phyloP scores from a whole-genome alignment of 108 stramenopile species.

The Skeletonema grethae region DNA sequence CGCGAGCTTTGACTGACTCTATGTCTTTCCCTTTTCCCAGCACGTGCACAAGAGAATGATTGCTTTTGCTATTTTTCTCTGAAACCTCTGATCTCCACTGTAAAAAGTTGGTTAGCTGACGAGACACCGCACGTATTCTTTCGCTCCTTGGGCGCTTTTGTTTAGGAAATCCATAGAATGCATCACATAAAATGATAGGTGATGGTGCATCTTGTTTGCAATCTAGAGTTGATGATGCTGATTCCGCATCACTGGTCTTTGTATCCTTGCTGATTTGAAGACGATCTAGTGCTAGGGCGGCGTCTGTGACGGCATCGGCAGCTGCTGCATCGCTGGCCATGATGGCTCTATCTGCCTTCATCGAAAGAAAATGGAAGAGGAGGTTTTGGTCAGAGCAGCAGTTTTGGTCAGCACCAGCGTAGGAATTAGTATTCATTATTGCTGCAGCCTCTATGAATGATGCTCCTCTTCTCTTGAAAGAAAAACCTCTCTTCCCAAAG shows the following conservation, averaged over 20 bases:
- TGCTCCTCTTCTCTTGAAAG: too few relatives aligned
- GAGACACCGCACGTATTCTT: conserved; percentile 68
- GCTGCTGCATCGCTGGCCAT: background rate
- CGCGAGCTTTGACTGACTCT: conserved; percentile 24
- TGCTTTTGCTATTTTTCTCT: background rate
- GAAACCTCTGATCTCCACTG: conserved; percentile 52
- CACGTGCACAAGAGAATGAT: conserved; percentile 23
- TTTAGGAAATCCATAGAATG: conserved; percentile 81
- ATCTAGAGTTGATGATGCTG: conserved; percentile 39
- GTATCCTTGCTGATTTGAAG: background rate
- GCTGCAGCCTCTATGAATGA: too few relatives aligned
- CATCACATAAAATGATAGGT: conserved; percentile 68
- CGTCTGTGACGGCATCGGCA: background rate
- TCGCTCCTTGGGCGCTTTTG: conserved; percentile 73
- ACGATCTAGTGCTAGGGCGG: background rate
- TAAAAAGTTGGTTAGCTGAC: conserved; percentile 75
- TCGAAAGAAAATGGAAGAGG: too few relatives aligned
- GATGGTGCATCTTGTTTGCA: conserved; percentile 35
- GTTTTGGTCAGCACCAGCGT: too few relatives aligned
- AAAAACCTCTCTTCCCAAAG: too few relatives aligned
- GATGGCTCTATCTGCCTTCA: too few relatives aligned
- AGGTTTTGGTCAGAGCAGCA: too few relatives aligned
- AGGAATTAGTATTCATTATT: too few relatives aligned
- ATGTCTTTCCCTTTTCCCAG: conserved; percentile 36
- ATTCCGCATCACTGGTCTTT: background rate